phyloP scores from a whole-genome alignment of 1,284 basidiomycete genomes.

The Porphyrellus sp. region DNA sequence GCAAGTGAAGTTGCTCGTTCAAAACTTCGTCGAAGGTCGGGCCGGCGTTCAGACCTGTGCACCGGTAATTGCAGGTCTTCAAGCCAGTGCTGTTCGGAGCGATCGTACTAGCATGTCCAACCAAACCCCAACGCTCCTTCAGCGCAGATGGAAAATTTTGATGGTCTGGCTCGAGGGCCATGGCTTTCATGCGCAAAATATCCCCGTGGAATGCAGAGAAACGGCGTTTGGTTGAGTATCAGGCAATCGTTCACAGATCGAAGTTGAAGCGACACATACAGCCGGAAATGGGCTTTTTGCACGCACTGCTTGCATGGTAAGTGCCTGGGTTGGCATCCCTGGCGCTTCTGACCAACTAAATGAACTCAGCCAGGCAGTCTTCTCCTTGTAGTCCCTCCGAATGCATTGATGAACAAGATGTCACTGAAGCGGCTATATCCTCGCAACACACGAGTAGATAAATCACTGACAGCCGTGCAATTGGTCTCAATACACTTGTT shows the following conservation, averaged over 20 bases:
- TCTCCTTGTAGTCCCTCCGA: constrained; percentile 66
- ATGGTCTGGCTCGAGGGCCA: constrained; percentile 54
- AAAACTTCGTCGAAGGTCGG: no score
- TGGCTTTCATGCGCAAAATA: constrained; percentile 46
- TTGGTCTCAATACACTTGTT: constrained; percentile 62
- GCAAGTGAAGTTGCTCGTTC: no score
- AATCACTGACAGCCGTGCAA: constrained; percentile 53
- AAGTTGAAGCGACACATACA: constrained; percentile 33
- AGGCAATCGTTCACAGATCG: not conserved
- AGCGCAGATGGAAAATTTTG: constrained; percentile 46
- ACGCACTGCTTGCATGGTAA: constrained; percentile 43
- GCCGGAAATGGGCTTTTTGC: constrained; percentile 74
- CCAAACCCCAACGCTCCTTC: constrained; percentile 3
- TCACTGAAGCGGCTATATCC: constrained; percentile 61
- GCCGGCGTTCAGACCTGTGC: no score
- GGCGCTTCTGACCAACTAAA: not conserved
- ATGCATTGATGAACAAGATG: constrained; percentile 65
- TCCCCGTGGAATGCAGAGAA: constrained; percentile 47
- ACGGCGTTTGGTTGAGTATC: constrained; percentile 39
- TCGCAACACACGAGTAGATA: constrained; percentile 15
- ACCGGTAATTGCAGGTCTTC: no score
- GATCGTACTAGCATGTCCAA: constrained; percentile 4
- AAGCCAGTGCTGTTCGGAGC: no score
- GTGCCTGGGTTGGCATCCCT: constrained; percentile 13
- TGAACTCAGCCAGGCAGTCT: constrained; percentile 46